Evolutionary conservation across 805 yeast genomes (phyloP), one percentile per base, ranked within the genome.

Genomic region (Lipomyces starkeyi): DNA sequence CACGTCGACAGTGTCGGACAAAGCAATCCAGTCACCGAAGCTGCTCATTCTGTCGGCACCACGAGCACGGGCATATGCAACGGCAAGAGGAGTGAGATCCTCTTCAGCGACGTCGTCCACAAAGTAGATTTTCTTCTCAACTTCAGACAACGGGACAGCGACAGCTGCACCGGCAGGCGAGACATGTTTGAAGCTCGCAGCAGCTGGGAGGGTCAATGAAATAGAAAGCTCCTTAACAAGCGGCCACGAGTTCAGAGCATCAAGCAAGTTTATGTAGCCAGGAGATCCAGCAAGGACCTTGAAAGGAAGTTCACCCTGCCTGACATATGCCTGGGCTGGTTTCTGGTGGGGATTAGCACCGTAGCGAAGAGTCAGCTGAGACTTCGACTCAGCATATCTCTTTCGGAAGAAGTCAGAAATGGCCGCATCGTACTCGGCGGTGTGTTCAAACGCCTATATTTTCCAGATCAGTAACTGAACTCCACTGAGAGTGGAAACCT

Each of bases 1-100:
- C 64, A 90, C 83, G 80, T 95, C 99, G 74, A 95, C 99, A 81
- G 91, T 91, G 85, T 94, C 94, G 70, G 98, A 93, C 73, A 95
- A 85, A 59, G 99, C 99, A 77, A 95, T 95, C 85, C 93, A 95
- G 82, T 95, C 99, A 79, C 99, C 99, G 79, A 95, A 95, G 14
- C 97, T 91, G 5, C 98, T 93, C 99, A 95, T 95, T 86, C 99
- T 90, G 83, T 95, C 99, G 74, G 99, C 99, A 81, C 99, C 99
- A 82, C 99, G 91, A 66, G 99, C 99, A 83, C 98, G 91, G 52
- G 99, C 99, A 78, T 95, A 95, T 67, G 99, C 99, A 78, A 91
- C 90, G 72, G 99, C 99, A 78, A 95, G 85, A 65, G 99, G 98
- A 13, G 98, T 91, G 79, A 95, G 84, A 85, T 93, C 91, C 81